Evolutionary conservation across 1,139 yeast species (phyloP).

Genomic region (Geotrichum aggregatum): DNA sequence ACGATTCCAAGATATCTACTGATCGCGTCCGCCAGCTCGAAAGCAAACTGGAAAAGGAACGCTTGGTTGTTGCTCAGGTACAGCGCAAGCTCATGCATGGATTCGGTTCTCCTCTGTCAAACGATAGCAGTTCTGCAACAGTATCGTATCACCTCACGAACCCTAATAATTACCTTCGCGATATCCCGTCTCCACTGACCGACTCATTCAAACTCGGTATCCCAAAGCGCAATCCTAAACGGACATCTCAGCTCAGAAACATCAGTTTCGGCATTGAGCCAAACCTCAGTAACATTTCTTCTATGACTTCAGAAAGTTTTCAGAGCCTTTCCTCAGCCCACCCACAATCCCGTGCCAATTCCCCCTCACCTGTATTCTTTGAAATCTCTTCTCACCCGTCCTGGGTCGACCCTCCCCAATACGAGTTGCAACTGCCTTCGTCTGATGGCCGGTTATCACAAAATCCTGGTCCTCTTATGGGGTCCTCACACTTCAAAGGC

Average conservation of each 20-base stretch:
- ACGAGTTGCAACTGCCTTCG: background rate
- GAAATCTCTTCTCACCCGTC: conserved; percentile 34
- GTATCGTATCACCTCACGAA: background rate
- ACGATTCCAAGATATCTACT: conserved; percentile 35
- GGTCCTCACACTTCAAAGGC: no score
- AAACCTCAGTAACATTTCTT: no score
- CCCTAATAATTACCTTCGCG: background rate
- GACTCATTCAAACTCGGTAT: background rate
- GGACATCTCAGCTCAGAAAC: no score
- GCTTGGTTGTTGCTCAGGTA: conserved; percentile 20
- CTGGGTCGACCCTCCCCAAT: conserved; percentile 28
- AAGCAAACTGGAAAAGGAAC: conserved; percentile 32
- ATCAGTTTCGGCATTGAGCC: no score
- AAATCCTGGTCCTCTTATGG: no score
- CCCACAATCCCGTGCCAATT: background rate
- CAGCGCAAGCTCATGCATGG: conserved; percentile 29
- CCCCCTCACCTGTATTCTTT: conserved; percentile 31
- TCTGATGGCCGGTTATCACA: no score
- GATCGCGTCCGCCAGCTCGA: conserved; percentile 36
- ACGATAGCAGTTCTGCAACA: background rate
- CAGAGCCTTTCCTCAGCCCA: no score
- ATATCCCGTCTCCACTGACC: background rate
- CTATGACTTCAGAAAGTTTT: no score
- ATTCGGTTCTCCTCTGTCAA: background rate
- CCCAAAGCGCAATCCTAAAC: background rate